Evolutionary conservation across 306 rosid genomes (phyloP), one percentile per base, ranked within the genome.

Genomic region (Cucumis melo): DNA sequence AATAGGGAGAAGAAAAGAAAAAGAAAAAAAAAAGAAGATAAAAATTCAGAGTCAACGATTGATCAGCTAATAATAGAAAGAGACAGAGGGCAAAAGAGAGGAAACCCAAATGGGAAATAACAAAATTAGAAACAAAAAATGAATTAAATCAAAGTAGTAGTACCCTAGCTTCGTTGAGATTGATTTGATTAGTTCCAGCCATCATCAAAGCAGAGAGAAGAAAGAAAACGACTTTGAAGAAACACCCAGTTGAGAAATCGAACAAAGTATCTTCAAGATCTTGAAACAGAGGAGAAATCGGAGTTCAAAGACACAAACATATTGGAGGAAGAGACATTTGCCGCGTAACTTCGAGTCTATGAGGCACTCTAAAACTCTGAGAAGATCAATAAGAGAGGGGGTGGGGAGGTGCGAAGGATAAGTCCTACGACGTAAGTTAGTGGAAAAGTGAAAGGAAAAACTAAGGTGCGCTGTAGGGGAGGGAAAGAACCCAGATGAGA

Each of bases 141-240:
- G 27, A 65, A 12, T 55, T 23, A 56, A 81, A 59, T 46, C 24
- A 75, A 23, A 71, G 23, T 23, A 71, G 23, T 23, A 89, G 58
- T 54, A 54, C 97, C 96, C 48, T 90, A 59, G 97, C 90, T 66
- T 92, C 97, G 55, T 76, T 90, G 81, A 86, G 79, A 84, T 92
- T 85, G 79, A 88, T 85, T 81, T 90, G 88, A 76, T 87, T 84
- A 80, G 81, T 84, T 65, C 87, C 97, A 62, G 89, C 91, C 97
- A 92, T 92, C 76, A 81, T 39, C 17, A 54, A 84, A 75, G 50
- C 70, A 20, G 36, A 54, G 41, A 32, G 29, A 19, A 64, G 46
- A 64, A 64, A 64, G 1, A 17, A 29, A 2, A 34, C 17, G 39
- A n/a, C 48, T 1, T 13, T 51, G 20, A 51, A 51, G 56, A 5